A percentile compares a stretch with the other conserved stretches of the same genome.
phyloP scores from a whole-genome alignment of 1,139 yeast species.

The Suhomyces wounanorum region DNA sequence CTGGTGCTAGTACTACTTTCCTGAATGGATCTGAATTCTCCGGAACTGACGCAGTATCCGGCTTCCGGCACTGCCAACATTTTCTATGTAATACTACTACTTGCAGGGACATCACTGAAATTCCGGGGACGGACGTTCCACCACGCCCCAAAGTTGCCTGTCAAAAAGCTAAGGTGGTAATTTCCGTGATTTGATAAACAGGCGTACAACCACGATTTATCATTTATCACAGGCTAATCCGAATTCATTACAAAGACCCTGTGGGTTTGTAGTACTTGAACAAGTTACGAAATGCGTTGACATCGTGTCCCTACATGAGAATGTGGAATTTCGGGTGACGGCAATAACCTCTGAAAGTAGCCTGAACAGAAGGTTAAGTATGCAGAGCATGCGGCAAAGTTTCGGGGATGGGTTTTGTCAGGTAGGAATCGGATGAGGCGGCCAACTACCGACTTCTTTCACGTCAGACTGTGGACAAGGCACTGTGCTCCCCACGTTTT shows the following conservation, averaged over 20 bases:
- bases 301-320: not conserved
- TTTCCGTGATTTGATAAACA: too few species aligned
- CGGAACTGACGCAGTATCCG: too few species aligned
- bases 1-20: too few species aligned
- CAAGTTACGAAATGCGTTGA: not conserved
- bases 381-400: not conserved
- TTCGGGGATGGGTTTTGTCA: not conserved
- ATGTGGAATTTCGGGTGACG: not conserved
- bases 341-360: not conserved
- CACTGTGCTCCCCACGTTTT: not conserved
- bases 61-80: too few species aligned
- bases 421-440: not conserved
- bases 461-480: not conserved
- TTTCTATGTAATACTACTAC: too few species aligned
- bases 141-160: not conserved
- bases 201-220: too few species aligned
- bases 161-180: not conserved
- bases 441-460: not conserved
- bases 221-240: not conserved
- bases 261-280: not conserved
- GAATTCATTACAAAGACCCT: not conserved
- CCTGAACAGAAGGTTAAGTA: not conserved
- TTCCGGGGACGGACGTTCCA: too few species aligned
- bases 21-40: too few species aligned
- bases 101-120: too few species aligned